phyloP scores from a whole-genome alignment of 352 stramenopile species.

The Globisporangium uncinulatum region DNA sequence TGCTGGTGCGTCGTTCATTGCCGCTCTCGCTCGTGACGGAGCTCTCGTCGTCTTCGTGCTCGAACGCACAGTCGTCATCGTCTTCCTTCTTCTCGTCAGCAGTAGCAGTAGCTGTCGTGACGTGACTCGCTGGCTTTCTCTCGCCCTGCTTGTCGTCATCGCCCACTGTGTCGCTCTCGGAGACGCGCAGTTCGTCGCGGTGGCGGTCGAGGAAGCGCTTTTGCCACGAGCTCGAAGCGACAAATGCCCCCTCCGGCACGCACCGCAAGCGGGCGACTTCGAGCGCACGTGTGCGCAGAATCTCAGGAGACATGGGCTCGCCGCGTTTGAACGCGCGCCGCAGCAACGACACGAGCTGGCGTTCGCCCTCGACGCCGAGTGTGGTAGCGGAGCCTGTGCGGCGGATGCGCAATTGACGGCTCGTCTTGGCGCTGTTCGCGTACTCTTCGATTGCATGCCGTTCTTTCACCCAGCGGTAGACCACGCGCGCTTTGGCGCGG shows the following conservation, averaged over 20 bases:
- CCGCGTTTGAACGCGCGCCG: neutral
- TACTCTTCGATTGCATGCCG: constrained; percentile 7
- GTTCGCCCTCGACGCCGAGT: constrained; percentile 7
- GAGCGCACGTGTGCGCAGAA: constrained; percentile 5
- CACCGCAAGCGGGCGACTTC: constrained; percentile 5
- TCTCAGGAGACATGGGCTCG: constrained; percentile 9
- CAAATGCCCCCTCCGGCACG: constrained; percentile 8
- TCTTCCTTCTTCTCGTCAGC: too few relatives aligned
- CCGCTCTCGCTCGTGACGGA: too few relatives aligned
- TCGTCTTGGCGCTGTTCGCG: constrained; percentile 13
- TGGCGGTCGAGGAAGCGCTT: constrained; percentile 11
- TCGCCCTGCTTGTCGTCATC: too few relatives aligned
- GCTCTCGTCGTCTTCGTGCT: too few relatives aligned
- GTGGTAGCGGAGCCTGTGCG: constrained; percentile 7
- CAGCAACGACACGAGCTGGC: constrained; percentile 9
- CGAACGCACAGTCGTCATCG: too few relatives aligned
- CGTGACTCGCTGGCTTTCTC: too few relatives aligned
- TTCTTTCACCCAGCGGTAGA: constrained; percentile 13
- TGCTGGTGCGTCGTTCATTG: too few relatives aligned
- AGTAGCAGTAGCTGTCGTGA: too few relatives aligned
- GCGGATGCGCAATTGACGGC: constrained; percentile 11
- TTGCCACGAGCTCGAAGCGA: constrained; percentile 10
- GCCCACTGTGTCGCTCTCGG: too few relatives aligned
- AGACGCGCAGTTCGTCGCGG: too few relatives aligned
- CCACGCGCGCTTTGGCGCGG: constrained; percentile 11